Evolutionary conservation across 176 grass and related monocot species (phyloP), one percentile per base, ranked within the genome.

Genomic region (Thinopyrum elongatum): DNA sequence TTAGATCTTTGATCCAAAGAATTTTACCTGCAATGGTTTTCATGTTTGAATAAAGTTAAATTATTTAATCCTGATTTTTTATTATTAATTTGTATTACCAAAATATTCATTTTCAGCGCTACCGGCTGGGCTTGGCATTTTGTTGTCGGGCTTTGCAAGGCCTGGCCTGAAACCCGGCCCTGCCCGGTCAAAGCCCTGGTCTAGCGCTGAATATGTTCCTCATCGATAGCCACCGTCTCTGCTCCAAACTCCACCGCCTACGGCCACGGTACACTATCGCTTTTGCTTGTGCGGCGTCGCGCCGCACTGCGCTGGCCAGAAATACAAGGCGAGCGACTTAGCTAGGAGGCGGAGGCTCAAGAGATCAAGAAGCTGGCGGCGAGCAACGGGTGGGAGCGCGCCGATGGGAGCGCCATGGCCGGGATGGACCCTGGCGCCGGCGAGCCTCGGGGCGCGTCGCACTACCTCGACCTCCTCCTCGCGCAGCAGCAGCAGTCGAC

Each of bases 331-430:
- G 42, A n/a, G 53, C 14, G 27, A 16, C 65, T 65, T 29, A 23
- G 72, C 13, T 53, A 55, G 30, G 22, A 47, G 73, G 74, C 42
- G 71, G 65, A 47, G 63, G 13, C 8, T 82, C 3, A 10, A 35
- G 79, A 83, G 72, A 78, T 79, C 83, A 83, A 90, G 82, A 91
- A 94, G 90, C 88, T 94, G 90, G 92, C 93, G 76, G 86, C 89
- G 22, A 92, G 86, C 84, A 98, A 91, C 86, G 92, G 92, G 92
- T 95, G 91, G 92, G 94, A 98, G 90, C 78, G 88, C 23, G 75
- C 72, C 17, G 96, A 86, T n/a, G 91, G 86, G 70, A 26, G 76
- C 44, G 88, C 63, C 25, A 90, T 92, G 85, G 82, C 88, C 29
- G 91, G 92, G 21, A 90, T 91, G 62, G 89, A 90, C 1, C 86